These are phyloP conservation scores for Akebia trifoliata DNA, from an alignment of 164 flowering plant genomes.

Conservation along the genomic window DNA sequence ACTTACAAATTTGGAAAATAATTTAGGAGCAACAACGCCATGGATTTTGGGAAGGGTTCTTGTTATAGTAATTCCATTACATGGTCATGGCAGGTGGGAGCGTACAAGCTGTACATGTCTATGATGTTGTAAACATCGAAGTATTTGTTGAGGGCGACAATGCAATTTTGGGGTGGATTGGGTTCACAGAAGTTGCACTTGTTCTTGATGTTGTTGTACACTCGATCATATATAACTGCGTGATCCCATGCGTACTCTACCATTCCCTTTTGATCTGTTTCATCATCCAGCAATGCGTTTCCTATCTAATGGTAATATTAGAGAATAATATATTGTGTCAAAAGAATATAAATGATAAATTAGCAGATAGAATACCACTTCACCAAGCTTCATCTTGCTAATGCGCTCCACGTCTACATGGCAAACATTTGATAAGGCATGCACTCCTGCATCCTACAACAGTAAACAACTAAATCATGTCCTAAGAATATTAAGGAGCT, in stretches of 20 bases:
- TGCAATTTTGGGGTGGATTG: constrained; percentile 21
- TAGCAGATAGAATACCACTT: too few relatives aligned
- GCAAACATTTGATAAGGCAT: too few relatives aligned
- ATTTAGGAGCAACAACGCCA: constrained; percentile 41
- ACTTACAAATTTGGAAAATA: constrained; percentile 45
- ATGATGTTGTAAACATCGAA: constrained; percentile 48
- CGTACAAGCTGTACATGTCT: constrained; percentile 76
- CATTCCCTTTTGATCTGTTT: constrained; percentile 62
- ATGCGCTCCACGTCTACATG: too few relatives aligned
- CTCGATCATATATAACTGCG: constrained; percentile 61
- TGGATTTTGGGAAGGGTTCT: constrained; percentile 19
- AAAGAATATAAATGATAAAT: too few relatives aligned
- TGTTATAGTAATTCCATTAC: constrained; percentile 11
- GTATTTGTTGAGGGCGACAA: constrained; percentile 28
- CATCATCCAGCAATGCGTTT: constrained; percentile 60
- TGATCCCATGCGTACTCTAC: constrained; percentile 80
- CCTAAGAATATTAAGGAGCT: too few relatives aligned
- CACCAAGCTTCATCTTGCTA: too few relatives aligned
- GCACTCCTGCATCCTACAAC: too few relatives aligned
- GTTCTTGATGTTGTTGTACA: constrained; percentile 31
- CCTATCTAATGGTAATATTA: too few relatives aligned
- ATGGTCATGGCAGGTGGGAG: constrained; percentile 48
- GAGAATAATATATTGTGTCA: too few relatives aligned
- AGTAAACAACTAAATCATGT: too few relatives aligned
- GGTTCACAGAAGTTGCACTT: constrained; percentile 47